These are phyloP conservation scores for Phoenix roebelenii DNA, from an alignment of 176 grass and related monocot genomes.

Conservation along the genomic window DNA sequence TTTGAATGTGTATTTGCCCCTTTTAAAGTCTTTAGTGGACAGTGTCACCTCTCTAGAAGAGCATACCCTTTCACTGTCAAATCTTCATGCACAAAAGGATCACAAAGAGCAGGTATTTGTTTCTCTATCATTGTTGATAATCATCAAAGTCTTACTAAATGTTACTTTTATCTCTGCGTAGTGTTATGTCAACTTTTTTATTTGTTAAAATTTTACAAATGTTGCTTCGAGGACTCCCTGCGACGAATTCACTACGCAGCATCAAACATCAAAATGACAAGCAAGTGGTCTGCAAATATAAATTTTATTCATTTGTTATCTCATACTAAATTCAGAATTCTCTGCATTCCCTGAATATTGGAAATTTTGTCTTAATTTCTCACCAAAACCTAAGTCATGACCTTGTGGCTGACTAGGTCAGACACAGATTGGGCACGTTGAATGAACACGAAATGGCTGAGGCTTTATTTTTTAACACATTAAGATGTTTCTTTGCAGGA, in stretches of 20 bases:
- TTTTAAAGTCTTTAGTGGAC: constrained; percentile 44
- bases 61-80: constrained; percentile 37
- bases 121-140: constrained; percentile 8
- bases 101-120: constrained; percentile 29
- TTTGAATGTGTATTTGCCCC: constrained; percentile 32
- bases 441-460: not conserved
- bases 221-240: no score
- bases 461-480: not conserved
- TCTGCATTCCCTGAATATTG: no score
- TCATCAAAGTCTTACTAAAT: not conserved
- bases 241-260: no score
- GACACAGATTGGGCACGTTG: no score
- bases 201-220: no score
- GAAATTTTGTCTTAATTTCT: no score
- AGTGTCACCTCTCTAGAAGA: constrained; percentile 45
- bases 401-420: no score
- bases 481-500: constrained; percentile 29
- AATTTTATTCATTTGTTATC: constrained; percentile 1
- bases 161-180: no score
- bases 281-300: no score
- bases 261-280: no score
- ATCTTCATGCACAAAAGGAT: constrained; percentile 16
- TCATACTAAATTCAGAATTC: not conserved
- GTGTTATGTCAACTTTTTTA: not conserved
- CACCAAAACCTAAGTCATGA: no score